Evolutionary conservation across 2,329 filamentous ascomycete genomes (phyloP), one percentile per base, ranked within the genome.

Genomic region (Alternaria postmessia): DNA sequence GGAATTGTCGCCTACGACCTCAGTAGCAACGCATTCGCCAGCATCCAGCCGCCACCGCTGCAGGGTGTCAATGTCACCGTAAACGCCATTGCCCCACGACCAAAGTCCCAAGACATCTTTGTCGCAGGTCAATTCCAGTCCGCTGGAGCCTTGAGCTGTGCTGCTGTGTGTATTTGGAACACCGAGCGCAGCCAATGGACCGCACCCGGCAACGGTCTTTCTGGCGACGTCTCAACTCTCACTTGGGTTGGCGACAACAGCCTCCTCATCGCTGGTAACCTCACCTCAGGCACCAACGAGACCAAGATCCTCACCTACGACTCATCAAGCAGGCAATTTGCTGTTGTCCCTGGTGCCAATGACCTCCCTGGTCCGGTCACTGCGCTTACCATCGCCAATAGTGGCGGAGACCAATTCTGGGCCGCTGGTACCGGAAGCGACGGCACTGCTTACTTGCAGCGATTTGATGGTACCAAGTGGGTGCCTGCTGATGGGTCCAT

Each of bases 1-100:
- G 95, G 94, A 2, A 82, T 99, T 14, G 81, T 97, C 34, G 86
- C 90, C 0, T 98, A 95, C 77, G 88, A 97, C 73, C 83, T 99
- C 16, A 81, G 82, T 2, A 85, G 82, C 48, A 87, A 86, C 54
- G 83, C 84, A 3, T 93, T 91, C 68, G 76, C 80, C 11, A 81
- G 83, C 57, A 85, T 84, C 2, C 93, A 97, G 71, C 92, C 94
- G 1, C 89, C 93, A 28, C 85, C 90, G 2, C 83, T 98, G 3
- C 84, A 84, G 11, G 94, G 94, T 14, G 82, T 83, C 6, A 86
- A 88, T 63, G 88, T 89, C 26, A 87, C 88, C 3, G 93, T 98
- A 42, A 90, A 92, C 59, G 83, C 91, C 28, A 93, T 99, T 67
- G 86, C 88, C 11, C 84, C 89, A 8, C 90, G 89, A 56, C 91